Base-by-base conservation (phyloP, 495 filamentous ascomycete genomes). In the Penicillium atrosanguineum region DNA sequence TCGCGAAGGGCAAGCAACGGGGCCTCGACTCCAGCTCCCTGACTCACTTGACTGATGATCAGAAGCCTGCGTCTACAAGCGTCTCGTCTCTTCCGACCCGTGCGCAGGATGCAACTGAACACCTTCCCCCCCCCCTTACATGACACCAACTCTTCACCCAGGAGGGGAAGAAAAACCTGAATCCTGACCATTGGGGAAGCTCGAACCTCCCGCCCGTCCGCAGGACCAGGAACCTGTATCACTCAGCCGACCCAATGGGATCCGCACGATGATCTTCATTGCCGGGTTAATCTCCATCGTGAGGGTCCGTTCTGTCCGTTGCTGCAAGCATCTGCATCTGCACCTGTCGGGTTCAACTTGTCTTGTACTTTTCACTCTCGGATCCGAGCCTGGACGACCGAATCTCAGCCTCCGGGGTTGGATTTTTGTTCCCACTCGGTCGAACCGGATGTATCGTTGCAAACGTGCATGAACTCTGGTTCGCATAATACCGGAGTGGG, bases 391-490 rank as follows among this genome's bases (percentile, higher is more conserved):
- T 15, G 28, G 11, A 36, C 43, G 48, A 8, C 53, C 43, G 11
- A 41, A 56, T 56, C 53, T 46, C n/a, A 51, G 40, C 16, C 46
- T 19, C 46, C 19, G 42, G 42, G 37, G 47, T 42, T 36, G 50
- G 53, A 34, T 50, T 43, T 14, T 7, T 26, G 38, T 14, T 23
- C 23, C 39, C 6, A 1, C 36, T 23, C 8, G 19, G 19, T 49
- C 20, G 20, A 49, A 20, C 46, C 23, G 23, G 37, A 15, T 49
- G 3, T 36, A 28, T 16, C 36, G n/a, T 7, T 44, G 40, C 50
- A 50, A 56, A 48, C 41, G 18, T 60, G 56, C 62, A 62, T 65
- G 62, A 65, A 65, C 62, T 46, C 44, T 36, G 21, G 62, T 62
- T 63, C 50, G 59, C 59, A 57, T 56, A 43, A 28, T 46, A 19